Conservation (phyloP, 2,329 filamentous ascomycete species). For the Pestalotiopsis sp. region DNA sequence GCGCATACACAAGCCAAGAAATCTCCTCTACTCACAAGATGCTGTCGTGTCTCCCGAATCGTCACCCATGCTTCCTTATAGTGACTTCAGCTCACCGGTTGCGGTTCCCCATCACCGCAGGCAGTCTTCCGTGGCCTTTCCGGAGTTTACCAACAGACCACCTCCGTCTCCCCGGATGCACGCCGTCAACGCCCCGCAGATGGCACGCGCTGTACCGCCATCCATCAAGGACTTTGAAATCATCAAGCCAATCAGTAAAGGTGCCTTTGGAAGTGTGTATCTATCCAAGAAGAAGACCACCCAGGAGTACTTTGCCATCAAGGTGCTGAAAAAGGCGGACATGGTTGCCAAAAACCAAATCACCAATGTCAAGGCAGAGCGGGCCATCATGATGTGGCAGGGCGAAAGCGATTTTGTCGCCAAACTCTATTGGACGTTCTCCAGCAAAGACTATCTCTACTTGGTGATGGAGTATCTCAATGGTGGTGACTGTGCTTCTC, state of each 20-base stretch:
- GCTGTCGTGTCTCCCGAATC: conserved; percentile 80
- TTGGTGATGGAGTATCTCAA: conserved; percentile 99
- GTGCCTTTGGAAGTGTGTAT: conserved; percentile 97
- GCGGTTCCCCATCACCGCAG: conserved; percentile 72
- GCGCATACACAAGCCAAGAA: conserved; percentile 80
- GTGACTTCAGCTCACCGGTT: conserved; percentile 79
- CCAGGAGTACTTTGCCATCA: conserved; percentile 97
- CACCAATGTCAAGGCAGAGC: conserved; percentile 97
- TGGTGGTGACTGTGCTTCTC: conserved; percentile 92
- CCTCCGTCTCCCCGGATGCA: conserved; percentile 83
- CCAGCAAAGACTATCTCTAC: conserved; percentile 98
- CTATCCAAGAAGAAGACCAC: conserved; percentile 98
- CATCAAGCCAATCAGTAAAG: conserved; percentile 99
- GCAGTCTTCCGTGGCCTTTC: conserved; percentile 88
- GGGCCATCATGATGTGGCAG: conserved; percentile 99
- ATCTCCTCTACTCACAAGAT: conserved; percentile 60
- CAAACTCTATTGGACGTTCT: conserved; percentile 99
- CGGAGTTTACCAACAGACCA: conserved; percentile 64
- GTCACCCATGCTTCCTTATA: conserved; percentile 82
- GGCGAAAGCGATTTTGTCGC: conserved; percentile 98
- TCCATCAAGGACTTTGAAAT: conserved; percentile 99
- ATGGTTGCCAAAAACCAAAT: conserved; percentile 99
- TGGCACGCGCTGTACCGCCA: conserved; percentile 85
- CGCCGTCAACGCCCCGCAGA: conserved; percentile 75
- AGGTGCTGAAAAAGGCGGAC: conserved; percentile 98